Conservation (phyloP, 805 yeast species). For the Monosporozyma unispora region DNA sequence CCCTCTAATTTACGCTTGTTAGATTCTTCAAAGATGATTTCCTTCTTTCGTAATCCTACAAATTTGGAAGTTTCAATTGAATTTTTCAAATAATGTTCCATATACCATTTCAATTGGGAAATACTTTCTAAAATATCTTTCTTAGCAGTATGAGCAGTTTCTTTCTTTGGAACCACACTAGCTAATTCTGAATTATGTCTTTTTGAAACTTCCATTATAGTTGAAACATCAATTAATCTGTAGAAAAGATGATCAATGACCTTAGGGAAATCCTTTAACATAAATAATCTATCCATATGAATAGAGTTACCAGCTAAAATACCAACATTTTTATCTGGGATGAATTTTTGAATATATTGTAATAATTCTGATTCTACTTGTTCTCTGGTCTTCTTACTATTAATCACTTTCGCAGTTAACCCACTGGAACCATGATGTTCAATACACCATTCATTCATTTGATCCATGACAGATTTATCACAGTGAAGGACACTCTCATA, state of each 20-base stretch:
- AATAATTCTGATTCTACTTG: slow-evolving; percentile 61
- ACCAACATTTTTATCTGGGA: slow-evolving; percentile 48
- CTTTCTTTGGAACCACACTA: slow-evolving; percentile 51
- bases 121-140: slow-evolving; percentile 87
- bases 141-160: slow-evolving; percentile 73
- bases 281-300: slow-evolving; percentile 82
- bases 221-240: slow-evolving; percentile 83
- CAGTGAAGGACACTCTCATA: slow-evolving; percentile 77
- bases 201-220: slow-evolving; percentile 67
- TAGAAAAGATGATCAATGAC: slow-evolving; percentile 57
- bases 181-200: slow-evolving; percentile 67
- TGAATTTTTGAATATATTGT: slow-evolving; percentile 47
- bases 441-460: slow-evolving; percentile 85
- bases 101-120: slow-evolving; percentile 68
- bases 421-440: slow-evolving; percentile 76
- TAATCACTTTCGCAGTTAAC: slow-evolving; percentile 59
- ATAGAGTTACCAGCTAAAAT: slow-evolving; percentile 86
- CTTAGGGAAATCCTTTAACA: slow-evolving; percentile 75
- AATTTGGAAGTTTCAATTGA: slow-evolving; percentile 9
- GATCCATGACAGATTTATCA: slow-evolving; percentile 49
- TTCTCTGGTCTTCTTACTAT: slow-evolving; percentile 41
- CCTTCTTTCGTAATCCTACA: slow-evolving; percentile 5
- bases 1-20: not conserved
- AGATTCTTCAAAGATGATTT: not conserved
- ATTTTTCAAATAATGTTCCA: slow-evolving; percentile 48